A percentile compares a stretch with the other conserved stretches of the same genome.
phyloP scores from a whole-genome alignment of 2,329 filamentous ascomycete genomes.

The Penicillium sp. region DNA sequence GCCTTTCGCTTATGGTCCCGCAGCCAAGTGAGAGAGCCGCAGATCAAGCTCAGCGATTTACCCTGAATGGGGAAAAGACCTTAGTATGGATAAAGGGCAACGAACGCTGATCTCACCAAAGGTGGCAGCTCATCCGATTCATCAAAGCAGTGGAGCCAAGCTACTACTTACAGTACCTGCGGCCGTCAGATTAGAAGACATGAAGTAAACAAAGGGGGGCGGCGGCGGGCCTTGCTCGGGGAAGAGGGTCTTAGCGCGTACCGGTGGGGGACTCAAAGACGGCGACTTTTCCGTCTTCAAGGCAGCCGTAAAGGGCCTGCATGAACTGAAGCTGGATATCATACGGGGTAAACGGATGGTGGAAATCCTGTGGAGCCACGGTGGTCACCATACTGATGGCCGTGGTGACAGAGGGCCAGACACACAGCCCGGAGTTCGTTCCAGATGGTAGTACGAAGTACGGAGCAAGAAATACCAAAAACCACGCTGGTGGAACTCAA shows the following conservation, averaged over 20 bases:
- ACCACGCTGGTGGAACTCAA: neutral
- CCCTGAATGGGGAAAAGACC: constrained; percentile 54
- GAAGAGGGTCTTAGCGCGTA: constrained; percentile 45
- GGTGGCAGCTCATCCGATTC: neutral
- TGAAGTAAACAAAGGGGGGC: constrained; percentile 1
- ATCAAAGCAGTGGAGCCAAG: constrained; percentile 12
- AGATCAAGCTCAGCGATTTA: constrained; percentile 91
- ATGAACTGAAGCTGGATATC: constrained; percentile 88
- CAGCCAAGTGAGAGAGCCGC: constrained; percentile 87
- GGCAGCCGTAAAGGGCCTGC: constrained; percentile 76
- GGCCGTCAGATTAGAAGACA: constrained; percentile 22
- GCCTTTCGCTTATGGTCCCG: constrained; percentile 71
- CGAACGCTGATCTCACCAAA: neutral
- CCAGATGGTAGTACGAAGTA: too few relatives aligned
- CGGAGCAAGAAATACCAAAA: neutral
- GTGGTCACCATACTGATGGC: constrained; percentile 4
- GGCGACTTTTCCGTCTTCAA: constrained; percentile 78
- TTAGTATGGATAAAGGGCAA: constrained; percentile 6
- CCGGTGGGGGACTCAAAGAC: constrained; percentile 95
- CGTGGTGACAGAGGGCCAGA: neutral
- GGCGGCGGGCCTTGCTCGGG: neutral
- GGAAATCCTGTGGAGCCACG: constrained; percentile 63
- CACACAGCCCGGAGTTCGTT: constrained; percentile 1
- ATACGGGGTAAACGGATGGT: constrained; percentile 87
- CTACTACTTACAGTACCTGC: constrained; percentile 50